A percentile compares a stretch with the other conserved stretches of the same genome.
phyloP scores from a whole-genome alignment of 441 rosid species.

The Erysimum pusillum region DNA sequence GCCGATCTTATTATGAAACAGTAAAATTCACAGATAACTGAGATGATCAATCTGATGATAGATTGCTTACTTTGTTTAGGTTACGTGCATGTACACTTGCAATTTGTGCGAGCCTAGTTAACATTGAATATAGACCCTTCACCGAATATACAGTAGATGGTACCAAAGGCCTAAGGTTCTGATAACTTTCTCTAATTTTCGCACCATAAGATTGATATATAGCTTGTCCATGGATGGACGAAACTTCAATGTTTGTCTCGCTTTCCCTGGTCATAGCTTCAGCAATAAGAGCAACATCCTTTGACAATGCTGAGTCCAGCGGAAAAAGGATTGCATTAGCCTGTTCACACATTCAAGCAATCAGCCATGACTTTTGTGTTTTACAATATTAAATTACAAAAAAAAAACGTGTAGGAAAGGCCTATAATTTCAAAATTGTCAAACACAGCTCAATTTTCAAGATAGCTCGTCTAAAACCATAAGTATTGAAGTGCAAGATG shows the following conservation, averaged over 20 bases:
- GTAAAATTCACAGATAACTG: slow-evolving; percentile 15
- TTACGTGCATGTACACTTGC: slow-evolving; percentile 95
- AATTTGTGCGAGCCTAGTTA: slow-evolving; percentile 82
- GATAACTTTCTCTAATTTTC: slow-evolving; percentile 82
- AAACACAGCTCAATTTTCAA: slow-evolving; percentile 13
- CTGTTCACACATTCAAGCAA: slow-evolving; percentile 54
- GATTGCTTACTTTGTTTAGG: slow-evolving; percentile 73
- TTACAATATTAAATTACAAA: slow-evolving; percentile 4
- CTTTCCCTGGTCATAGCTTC: slow-evolving; percentile 81
- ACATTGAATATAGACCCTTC: slow-evolving; percentile 71
- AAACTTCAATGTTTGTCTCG: slow-evolving; percentile 84
- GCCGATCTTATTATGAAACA: slow-evolving; percentile 25
- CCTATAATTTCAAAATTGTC: slow-evolving; percentile 24
- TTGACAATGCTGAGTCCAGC: slow-evolving; percentile 76
- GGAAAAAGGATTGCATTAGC: slow-evolving; percentile 88
- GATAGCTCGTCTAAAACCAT: slow-evolving; percentile 2
- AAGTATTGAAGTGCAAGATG: slow-evolving; percentile 27
- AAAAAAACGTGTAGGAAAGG: slow-evolving; percentile 13
- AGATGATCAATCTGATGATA: slow-evolving; percentile 32
- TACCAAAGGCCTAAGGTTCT: slow-evolving; percentile 70
- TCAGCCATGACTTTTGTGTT: slow-evolving; percentile 41
- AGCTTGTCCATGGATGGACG: slow-evolving; percentile 92
- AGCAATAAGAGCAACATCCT: slow-evolving; percentile 91
- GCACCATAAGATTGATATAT: slow-evolving; percentile 87
- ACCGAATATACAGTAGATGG: slow-evolving; percentile 69